Evolutionary conservation across 1,284 basidiomycete genomes (phyloP), one percentile per base, ranked within the genome.

Genomic region (Sporisorium exsertum): DNA sequence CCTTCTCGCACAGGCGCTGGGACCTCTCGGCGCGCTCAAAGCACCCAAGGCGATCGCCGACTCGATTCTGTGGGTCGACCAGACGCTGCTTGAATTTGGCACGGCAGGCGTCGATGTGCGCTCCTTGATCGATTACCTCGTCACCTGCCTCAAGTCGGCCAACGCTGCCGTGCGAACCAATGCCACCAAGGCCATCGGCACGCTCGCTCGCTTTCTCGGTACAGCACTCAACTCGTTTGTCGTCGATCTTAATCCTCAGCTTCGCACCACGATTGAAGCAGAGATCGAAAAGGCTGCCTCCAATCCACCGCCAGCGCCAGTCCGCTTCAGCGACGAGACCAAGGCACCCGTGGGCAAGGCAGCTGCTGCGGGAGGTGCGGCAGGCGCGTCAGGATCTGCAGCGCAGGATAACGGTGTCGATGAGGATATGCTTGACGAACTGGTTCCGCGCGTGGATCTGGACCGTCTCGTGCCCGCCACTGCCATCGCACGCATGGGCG

Each of bases 41-140:
- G 97, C 97, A 0, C 96, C 96, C 0, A 99, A 99, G 87, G 94
- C 95, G 29, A 89, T 97, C 42, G 95, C 95, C 0, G 97, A 99
- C 84, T 92, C 95, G 0, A 86, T 97, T 51, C 87, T 89, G 22
- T 99, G 96, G 94, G 90, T 98, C 64, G 94, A 96, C 70, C 90
- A 91, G 62, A 91, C 92, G 13, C 86, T 99, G 29, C 89, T 89
- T n/a, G 97, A 98, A 64, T 99, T 99, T 85, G 97, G 97, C 32
- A 92, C 94, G 60, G 89, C 90, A 18, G 96, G 95, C 10, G 86
- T 99, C 18, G 91, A 93, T 2, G 88, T 99, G 50, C 90, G 93
- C 58, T 90, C 89, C 65, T 87, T 99, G 37, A 95, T 99, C 67
- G 93, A 96, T 46, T 97, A 95, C 82, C 87, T 99, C 63, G 96